phyloP scores from a whole-genome alignment of 169 alveolate species.

The Plasmodium berghei region DNA sequence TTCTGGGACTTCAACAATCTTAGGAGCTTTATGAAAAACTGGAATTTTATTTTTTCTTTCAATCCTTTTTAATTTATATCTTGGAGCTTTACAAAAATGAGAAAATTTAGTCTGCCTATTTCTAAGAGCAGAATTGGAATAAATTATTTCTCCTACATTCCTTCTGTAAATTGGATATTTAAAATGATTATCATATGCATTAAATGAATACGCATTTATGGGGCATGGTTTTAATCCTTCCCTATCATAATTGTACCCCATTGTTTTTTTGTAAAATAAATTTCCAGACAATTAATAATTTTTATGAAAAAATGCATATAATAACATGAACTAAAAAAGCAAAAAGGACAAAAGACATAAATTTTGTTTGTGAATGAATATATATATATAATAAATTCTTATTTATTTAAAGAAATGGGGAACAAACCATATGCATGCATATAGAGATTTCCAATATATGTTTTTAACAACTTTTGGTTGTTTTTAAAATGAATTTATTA shows the following conservation, averaged over 20 bases:
- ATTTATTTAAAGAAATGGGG: too few relatives aligned
- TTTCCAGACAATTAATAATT: conserved; percentile 3
- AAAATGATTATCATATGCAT: conserved; percentile 43
- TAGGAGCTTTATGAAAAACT: conserved; percentile 62
- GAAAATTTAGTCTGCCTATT: conserved; percentile 12
- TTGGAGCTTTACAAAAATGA: conserved; percentile 23
- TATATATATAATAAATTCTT: background rate
- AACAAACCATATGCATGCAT: too few relatives aligned
- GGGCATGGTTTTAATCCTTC: conserved; percentile 7
- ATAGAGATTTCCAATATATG: background rate
- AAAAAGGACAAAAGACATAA: conserved; percentile 1
- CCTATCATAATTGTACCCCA: conserved; percentile 19
- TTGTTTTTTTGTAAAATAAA: conserved; percentile 9
- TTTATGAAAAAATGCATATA: conserved; percentile 5
- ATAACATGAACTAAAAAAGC: conserved; percentile 1
- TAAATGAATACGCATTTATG: conserved; percentile 36
- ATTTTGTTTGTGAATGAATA: background rate
- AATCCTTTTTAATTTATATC: conserved; percentile 31
- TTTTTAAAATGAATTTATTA: background rate
- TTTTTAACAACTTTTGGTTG: background rate
- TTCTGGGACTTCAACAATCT: conserved; percentile 81
- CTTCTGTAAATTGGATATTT: conserved; percentile 18
- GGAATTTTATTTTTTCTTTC: conserved; percentile 40
- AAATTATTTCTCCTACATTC: conserved; percentile 10
- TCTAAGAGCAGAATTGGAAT: conserved; percentile 24